Evolutionary conservation across 2,329 filamentous ascomycete species (phyloP).

Genomic region (Didymella keratinophila): DNA sequence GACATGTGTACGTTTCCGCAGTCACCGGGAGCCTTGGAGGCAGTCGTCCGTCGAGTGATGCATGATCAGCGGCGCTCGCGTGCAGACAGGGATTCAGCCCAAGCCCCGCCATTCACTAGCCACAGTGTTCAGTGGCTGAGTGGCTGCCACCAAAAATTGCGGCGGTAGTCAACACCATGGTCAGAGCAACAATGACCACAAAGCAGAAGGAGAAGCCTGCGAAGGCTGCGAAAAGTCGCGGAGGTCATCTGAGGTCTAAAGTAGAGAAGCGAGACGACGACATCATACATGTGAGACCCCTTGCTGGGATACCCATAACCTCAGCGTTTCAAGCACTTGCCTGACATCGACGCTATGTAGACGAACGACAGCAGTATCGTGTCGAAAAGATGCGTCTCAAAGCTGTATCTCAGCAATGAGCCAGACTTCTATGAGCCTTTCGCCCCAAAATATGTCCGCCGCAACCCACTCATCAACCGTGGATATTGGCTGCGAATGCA

Average conservation of each 20-base stretch:
- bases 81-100: constrained; percentile 31
- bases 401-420: constrained; percentile 78
- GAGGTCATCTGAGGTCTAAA: constrained; percentile 29
- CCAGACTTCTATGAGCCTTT: constrained; percentile 89
- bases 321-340: constrained; percentile 11
- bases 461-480: constrained; percentile 88
- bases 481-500: constrained; percentile 88
- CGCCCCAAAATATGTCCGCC: constrained; percentile 80
- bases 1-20: constrained; percentile 24
- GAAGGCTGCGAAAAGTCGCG: constrained; percentile 21
- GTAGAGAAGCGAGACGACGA: constrained; percentile 58
- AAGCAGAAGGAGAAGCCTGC: constrained; percentile 24
- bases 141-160: constrained; percentile 20
- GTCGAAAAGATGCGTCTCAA: constrained; percentile 92
- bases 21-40: constrained; percentile 19
- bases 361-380: constrained; percentile 93
- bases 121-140: constrained; percentile 28
- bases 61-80: constrained; percentile 22
- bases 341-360: constrained; percentile 52
- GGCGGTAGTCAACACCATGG: constrained; percentile 10
- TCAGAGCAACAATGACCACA: constrained; percentile 22
- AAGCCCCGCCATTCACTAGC: constrained; percentile 33
- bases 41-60: constrained; percentile 17
- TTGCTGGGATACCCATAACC: not conserved
- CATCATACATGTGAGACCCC: constrained; percentile 62